phyloP scores from a whole-genome alignment of 31 red algal genomes.

The Asparagopsis taxiformis region DNA sequence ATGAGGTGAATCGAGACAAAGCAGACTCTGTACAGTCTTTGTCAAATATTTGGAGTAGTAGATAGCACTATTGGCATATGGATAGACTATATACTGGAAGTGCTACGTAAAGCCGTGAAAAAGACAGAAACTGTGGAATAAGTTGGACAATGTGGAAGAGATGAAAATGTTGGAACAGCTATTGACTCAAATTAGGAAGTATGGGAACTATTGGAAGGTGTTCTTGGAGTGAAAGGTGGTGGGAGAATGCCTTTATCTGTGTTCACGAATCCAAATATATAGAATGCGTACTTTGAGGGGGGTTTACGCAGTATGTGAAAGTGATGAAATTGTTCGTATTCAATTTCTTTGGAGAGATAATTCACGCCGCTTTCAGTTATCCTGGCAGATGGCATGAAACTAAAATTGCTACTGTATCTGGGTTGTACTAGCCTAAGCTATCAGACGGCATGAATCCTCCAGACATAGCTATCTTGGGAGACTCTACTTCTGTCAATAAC shows the following conservation, averaged over 20 bases:
- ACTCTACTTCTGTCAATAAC: neutral
- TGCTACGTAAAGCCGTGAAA: neutral
- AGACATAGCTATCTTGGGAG: neutral
- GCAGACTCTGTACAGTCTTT: neutral
- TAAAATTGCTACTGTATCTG: neutral
- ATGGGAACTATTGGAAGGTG: neutral
- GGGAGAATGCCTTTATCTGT: slow-evolving; percentile 10
- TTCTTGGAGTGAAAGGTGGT: slow-evolving; percentile 9
- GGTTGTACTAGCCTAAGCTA: slow-evolving; percentile 9
- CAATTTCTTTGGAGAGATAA: slow-evolving; percentile 19
- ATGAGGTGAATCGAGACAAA: slow-evolving; percentile 2
- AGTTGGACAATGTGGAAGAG: neutral
- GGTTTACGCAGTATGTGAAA: slow-evolving; percentile 6
- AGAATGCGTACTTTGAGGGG: slow-evolving; percentile 18
- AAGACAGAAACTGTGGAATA: neutral
- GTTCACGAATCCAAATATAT: slow-evolving; percentile 10
- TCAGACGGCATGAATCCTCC: neutral
- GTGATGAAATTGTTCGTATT: slow-evolving; percentile 2
- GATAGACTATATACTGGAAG: slow-evolving; percentile 13
- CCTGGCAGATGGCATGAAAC: slow-evolving; percentile 18
- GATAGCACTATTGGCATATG: slow-evolving; percentile 10
- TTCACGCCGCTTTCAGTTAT: too few relatives aligned
- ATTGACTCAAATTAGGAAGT: neutral
- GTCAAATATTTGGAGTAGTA: slow-evolving; percentile 17
- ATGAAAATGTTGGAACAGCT: neutral